Percentiles rank a stretch among this genome's conserved stretches.
Evolutionary conservation across 2,329 filamentous ascomycete species (phyloP).

Genomic region (Pseudogymnoascus sp.): DNA sequence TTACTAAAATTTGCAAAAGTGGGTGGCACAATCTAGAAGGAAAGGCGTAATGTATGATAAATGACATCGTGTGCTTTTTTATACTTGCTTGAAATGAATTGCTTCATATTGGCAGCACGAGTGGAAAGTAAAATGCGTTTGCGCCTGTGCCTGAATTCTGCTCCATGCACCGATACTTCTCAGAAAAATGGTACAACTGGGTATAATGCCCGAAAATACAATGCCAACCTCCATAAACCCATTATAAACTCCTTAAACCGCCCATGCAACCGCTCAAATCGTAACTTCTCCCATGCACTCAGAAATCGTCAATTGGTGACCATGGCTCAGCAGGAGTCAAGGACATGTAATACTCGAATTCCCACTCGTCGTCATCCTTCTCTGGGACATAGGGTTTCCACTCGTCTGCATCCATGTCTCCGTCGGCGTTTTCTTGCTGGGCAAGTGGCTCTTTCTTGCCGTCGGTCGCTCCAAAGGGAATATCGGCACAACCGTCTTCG

Average conservation of each 20-base stretch:
- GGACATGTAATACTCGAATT: conserved; percentile 1
- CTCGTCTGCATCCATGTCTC: background rate
- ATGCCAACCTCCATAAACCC: background rate
- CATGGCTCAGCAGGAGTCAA: background rate
- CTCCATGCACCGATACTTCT: background rate
- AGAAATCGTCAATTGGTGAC: background rate
- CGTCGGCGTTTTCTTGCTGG: background rate
- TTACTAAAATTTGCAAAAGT: conserved; percentile 15
- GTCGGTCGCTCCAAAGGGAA: background rate
- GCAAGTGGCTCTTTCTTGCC: background rate
- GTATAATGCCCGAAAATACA: background rate
- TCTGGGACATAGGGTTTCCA: background rate
- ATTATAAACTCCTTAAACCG: background rate
- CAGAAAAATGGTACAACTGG: background rate
- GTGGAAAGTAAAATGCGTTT: background rate
- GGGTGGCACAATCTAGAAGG: background rate
- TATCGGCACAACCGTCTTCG: background rate
- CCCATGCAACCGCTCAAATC: background rate
- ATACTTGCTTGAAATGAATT: background rate
- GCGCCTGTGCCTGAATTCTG: background rate
- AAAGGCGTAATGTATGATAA: conserved; percentile 1
- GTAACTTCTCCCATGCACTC: background rate
- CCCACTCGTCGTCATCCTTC: background rate
- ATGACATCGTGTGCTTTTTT: conserved; percentile 1
- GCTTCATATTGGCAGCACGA: background rate